Base-by-base conservation (phyloP, 2,329 filamentous ascomycete genomes). In the Geosmithia putterillii region DNA sequence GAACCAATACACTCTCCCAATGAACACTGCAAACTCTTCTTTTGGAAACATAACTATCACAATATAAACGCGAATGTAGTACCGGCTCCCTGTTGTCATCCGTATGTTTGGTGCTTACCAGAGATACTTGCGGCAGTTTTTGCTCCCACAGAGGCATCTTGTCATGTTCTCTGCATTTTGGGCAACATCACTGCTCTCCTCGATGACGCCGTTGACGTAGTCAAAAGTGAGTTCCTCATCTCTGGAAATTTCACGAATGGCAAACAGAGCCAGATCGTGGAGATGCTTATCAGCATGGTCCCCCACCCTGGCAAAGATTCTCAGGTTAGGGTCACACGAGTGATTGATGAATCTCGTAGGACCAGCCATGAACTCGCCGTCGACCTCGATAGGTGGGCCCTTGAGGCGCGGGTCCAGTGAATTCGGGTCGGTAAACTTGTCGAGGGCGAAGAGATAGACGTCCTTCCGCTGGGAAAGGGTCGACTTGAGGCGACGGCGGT, bases 281-380 rank as follows among this genome's bases (percentile, higher is more conserved):
- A 89, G 70, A 40, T 78, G 73, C 46, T 79, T 78, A 53, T 89
- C 83, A 0, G 82, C 76, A 47, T 85, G 81, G 53, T 89, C 85
- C 42, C 83, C 84, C 2, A 85, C 82, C 1, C 86, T 77, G 0
- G 83, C 84, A 59, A 89, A 90, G 47, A 88, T 86, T 14, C 82
- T 71, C 54, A 87, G 72, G 53, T 89, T 90, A 0, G 86, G 85
- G 4, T 85, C 75, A 57, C 86, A 90, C 2, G 76, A 83, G 57
- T 92, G 86, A 52, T 92, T 92, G 57, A 90, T 83, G 59, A 90
- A 92, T 3, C 85, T 74, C 0, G 83, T 86, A 0, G 84, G 83
- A 0, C 84, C 84, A 1, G 85, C 84, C 67, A 81, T 78, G 57
- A 83, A 83, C 57, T 89, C 81, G 10, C 86, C 86, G 45, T 81